Base-by-base conservation (phyloP, 2,329 filamentous ascomycete species). In the Apiospora phragmitis region DNA sequence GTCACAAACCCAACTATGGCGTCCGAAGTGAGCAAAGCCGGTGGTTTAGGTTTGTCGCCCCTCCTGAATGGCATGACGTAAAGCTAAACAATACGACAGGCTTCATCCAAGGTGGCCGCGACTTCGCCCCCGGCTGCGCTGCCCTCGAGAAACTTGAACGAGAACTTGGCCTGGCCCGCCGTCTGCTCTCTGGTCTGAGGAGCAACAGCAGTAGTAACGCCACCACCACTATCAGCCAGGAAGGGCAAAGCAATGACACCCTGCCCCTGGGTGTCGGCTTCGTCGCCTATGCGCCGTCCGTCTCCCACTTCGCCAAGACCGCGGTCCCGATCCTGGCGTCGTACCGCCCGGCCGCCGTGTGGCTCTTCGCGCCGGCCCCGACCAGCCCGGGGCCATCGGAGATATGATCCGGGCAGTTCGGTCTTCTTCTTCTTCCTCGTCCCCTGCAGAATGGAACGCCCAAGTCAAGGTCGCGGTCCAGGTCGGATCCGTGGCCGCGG, bases 351-450 rank as follows among this genome's bases (percentile, higher is more conserved):
- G 86, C 85, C 2, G 90, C 89, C 0, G 83, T 91, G 11, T 93
- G 91, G 91, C 84, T 93, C 65, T 93, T 92, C 75, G 91, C 90
- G 3, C 89, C 90, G 1, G 80, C 82, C 81, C 82, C 6, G 77
- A 59, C 9, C 65, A 62, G 16, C 75, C 77, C 1, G 70, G 73
- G 1, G 76, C 77, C 1, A 45, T 77, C n/a, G 69, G 71, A 0
- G 32, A 70, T 43, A 69, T 78, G 26, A 72, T 79, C 70, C 59
- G 29, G 29, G 41, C 62, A 67, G 21, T 71, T 69, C 1, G 42
- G 1, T 47, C 43, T 7, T 47, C 43, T n/a, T 45, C 43, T 9
- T 47, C 55, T 11, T 38, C 18, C 4, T 35, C 43, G 38, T 41
- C 45, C 6, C 24, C 42, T 21, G 49, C 8, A 9, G 65, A 12